phyloP scores from a whole-genome alignment of 108 stramenopile genomes.

The Mediolabrus comicus region DNA sequence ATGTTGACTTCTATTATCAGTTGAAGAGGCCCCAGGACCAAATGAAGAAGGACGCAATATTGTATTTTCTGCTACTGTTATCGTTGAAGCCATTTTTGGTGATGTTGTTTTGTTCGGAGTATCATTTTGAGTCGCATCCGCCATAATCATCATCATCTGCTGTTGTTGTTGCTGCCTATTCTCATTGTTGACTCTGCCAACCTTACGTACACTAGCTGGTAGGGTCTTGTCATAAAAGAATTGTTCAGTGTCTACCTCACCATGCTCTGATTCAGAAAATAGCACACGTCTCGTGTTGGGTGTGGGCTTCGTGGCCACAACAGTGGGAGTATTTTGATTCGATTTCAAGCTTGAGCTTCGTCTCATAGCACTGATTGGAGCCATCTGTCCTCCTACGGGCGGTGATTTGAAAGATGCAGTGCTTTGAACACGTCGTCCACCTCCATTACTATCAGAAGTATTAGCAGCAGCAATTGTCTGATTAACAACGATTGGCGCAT shows the following conservation, averaged over 20 bases:
- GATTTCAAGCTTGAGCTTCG: not conserved
- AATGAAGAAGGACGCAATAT: slow-evolving; percentile 5
- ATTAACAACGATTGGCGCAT: not conserved
- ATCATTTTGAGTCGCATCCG: not conserved
- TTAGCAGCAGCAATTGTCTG: not conserved
- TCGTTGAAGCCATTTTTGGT: not conserved
- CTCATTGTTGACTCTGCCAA: not conserved
- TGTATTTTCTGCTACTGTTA: not conserved
- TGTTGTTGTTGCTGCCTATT: not conserved
- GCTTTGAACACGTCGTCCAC: not conserved
- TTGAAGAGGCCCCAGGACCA: not conserved
- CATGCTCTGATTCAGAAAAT: slow-evolving; percentile 17
- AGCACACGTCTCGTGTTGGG: slow-evolving; percentile 7
- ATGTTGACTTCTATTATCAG: not conserved
- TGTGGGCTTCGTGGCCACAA: not conserved
- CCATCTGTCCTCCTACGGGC: no score
- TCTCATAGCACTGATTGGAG: not conserved
- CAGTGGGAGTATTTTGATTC: not conserved
- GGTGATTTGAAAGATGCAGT: not conserved
- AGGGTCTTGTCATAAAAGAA: slow-evolving; percentile 21
- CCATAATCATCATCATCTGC: not conserved
- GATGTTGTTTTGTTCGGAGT: not conserved
- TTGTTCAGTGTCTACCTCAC: slow-evolving; percentile 12
- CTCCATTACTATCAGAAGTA: no score
- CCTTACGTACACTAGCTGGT: slow-evolving; percentile 21